These are phyloP conservation scores for Colletotrichum karsti DNA, from an alignment of 2,329 filamentous ascomycete species.

Conservation along the genomic window DNA sequence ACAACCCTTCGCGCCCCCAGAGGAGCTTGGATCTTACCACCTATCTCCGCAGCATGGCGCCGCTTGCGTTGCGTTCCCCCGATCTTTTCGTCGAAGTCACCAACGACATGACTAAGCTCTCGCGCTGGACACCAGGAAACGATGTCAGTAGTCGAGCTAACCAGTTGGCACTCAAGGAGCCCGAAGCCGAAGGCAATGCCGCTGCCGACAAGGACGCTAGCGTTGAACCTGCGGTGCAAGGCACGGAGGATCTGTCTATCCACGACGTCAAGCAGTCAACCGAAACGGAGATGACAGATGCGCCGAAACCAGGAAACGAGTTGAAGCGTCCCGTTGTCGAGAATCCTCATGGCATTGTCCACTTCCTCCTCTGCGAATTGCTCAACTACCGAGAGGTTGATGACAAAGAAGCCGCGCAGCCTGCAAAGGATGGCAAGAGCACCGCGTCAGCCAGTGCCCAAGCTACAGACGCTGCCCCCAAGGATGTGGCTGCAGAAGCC, in stretches of 20 bases:
- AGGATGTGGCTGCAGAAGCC: constrained; percentile 28
- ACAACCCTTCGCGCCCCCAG: constrained; percentile 57
- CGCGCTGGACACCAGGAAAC: constrained; percentile 60
- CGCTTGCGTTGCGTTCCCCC: constrained; percentile 82
- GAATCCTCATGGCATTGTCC: constrained; percentile 92
- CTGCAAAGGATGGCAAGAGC: constrained; percentile 51
- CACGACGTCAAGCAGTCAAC: constrained; percentile 68
- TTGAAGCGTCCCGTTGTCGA: constrained; percentile 86
- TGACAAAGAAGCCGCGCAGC: constrained; percentile 72
- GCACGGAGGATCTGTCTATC: constrained; percentile 55
- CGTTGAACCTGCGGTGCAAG: constrained; percentile 54
- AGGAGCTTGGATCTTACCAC: constrained; percentile 73
- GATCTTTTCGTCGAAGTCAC: constrained; percentile 88
- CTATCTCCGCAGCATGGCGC: constrained; percentile 81
- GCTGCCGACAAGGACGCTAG: constrained; percentile 24
- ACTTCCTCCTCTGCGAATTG: constrained; percentile 92
- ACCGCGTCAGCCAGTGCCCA: constrained; percentile 38
- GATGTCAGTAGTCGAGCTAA: constrained; percentile 43
- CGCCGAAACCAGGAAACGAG: constrained; percentile 70
- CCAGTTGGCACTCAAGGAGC: constrained; percentile 51
- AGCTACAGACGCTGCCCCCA: background rate
- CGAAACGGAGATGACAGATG: constrained; percentile 69
- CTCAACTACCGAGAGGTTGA: constrained; percentile 93
- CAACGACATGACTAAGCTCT: constrained; percentile 83
- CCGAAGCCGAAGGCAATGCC: constrained; percentile 32